Conservation (phyloP, 73 alveolate species). For the Stentor roeselii region DNA sequence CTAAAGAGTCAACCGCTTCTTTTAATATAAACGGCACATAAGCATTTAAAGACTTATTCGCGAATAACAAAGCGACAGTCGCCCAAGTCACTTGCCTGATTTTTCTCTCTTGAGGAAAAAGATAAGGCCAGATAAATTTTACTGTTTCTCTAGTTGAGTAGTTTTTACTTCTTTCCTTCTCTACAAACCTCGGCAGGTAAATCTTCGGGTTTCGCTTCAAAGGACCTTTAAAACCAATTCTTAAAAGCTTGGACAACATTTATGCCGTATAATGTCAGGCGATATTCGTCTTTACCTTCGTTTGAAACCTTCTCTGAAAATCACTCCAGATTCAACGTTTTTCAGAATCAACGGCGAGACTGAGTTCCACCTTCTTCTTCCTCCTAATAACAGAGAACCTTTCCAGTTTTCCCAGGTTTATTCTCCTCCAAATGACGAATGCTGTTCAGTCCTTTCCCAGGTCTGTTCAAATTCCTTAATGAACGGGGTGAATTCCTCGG, state of each 20-base stretch:
- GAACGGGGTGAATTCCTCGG: background rate
- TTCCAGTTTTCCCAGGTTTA: background rate
- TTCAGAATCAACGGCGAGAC: background rate
- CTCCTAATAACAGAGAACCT: conserved; percentile 22
- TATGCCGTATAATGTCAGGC: background rate
- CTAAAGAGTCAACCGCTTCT: conserved; percentile 56
- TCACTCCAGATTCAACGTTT: conserved; percentile 12
- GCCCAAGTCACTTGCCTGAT: conserved; percentile 19
- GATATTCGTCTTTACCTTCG: background rate
- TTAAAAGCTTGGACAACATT: background rate
- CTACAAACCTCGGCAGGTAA: conserved; percentile 16
- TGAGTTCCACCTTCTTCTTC: background rate
- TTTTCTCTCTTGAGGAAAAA: conserved; percentile 34
- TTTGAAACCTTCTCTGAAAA: conserved; percentile 1
- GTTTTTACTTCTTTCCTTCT: background rate
- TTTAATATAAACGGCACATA: conserved; percentile 53
- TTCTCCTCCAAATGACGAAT: background rate
- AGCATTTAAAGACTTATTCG: conserved; percentile 43
- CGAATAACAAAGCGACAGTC: conserved; percentile 35
- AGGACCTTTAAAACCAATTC: background rate
- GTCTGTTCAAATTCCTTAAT: background rate
- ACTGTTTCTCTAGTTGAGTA: conserved; percentile 27
- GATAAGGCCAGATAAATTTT: conserved; percentile 40
- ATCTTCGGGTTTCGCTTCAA: background rate
- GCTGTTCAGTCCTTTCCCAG: background rate